A percentile compares a stretch with the other conserved stretches of the same genome.
Conservation (phyloP, 1,139 yeast genomes). For the Suhomyces maxii region DNA sequence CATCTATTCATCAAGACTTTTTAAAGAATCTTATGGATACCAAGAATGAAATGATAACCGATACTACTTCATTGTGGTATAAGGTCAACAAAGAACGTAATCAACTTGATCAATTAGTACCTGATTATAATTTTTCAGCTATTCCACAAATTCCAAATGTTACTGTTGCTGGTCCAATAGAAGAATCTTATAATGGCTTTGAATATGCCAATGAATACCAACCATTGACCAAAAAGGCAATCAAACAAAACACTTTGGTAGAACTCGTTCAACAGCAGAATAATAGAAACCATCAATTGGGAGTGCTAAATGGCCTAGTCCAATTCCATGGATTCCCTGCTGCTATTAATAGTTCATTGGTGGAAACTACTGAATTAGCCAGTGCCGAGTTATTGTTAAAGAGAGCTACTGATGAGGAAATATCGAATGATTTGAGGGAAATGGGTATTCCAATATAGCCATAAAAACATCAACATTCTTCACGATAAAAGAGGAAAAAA, state of each 20-base stretch:
- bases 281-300: constrained; percentile 54
- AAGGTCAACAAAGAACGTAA: constrained; percentile 87
- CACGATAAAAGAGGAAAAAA: too few species aligned
- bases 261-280: constrained; percentile 56
- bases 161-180: constrained; percentile 17
- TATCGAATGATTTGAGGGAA: constrained; percentile 56
- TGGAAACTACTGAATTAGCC: constrained; percentile 19
- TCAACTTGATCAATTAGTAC: constrained; percentile 71
- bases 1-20: constrained; percentile 83
- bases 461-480: too few species aligned
- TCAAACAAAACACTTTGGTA: constrained; percentile 39
- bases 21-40: constrained; percentile 67
- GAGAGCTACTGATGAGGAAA: constrained; percentile 61
- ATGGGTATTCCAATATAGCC: constrained; percentile 40
- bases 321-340: constrained; percentile 67
- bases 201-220: constrained; percentile 34
- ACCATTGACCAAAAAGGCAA: constrained; percentile 35
- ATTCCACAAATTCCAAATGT: constrained; percentile 31
- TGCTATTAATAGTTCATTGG: constrained; percentile 47
- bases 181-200: constrained; percentile 10
- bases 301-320: constrained; percentile 56
- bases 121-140: constrained; percentile 42
- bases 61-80: constrained; percentile 89
- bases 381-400: constrained; percentile 43
- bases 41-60: constrained; percentile 63